Evolutionary conservation across 2,329 filamentous ascomycete genomes (phyloP), one percentile per base, ranked within the genome.

Genomic region (Torrubiella hemipterigena): DNA sequence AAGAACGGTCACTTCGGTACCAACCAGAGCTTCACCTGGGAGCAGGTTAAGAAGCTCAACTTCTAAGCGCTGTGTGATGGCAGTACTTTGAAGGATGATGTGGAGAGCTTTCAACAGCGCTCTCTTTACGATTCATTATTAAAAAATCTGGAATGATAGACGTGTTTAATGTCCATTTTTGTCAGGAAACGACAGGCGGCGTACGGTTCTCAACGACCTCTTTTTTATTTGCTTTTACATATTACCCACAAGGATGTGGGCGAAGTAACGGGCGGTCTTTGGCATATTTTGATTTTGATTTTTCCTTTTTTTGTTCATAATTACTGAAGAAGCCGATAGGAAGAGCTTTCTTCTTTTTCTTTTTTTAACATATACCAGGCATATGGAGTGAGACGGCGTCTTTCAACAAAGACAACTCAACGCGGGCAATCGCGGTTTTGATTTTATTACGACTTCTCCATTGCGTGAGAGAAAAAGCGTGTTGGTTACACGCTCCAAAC

Each of bases 1-100:
- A 95, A 95, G 83, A 96, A 96, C 69, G 91, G 91, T 51, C 91
- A 98, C 77, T 98, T 98, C 67, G 71, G 71, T 46, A 93, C 86
- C 65, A 91, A 95, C 82, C 91, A 94, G 76, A 69, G 62, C 62
- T 98, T 98, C 76, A 77, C 69, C 65, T 98, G 91, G 91, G 91
- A 98, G 78, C 76, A 96, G 77, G 89, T 91, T 55, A 95, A 94
- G 83, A 51, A 70, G 47, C 83, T 98, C 55, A 87, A 82, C 66
- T 81, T 84, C 65, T 96, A 94, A 75, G 59, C 50, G 25, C 30
- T 29, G 23, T 17, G 31, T 32, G 14, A 17, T 33, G 15, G 13
- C 26, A 9, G 22, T 30, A 16, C 28, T 41, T 33, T 35, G 30
- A 29, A 29, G 12, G 32, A 37, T 34, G 38, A 33, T 29, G 32